Conservation (phyloP, 2,329 filamentous ascomycete species). For the Aspergillus spinulosporus region DNA sequence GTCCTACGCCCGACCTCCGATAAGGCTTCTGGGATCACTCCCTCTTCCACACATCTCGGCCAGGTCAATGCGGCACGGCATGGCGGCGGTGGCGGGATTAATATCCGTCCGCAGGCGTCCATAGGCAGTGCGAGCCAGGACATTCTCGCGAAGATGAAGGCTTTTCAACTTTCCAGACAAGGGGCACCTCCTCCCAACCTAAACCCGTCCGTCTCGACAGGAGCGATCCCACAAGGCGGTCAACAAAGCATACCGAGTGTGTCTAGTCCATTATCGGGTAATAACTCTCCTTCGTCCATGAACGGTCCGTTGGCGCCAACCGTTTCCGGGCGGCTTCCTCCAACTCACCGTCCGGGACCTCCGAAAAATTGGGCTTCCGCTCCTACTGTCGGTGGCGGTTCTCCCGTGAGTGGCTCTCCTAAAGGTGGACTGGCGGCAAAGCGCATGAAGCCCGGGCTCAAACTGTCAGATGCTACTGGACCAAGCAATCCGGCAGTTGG, state of each 20-base stretch:
- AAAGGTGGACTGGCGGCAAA: conserved; percentile 51
- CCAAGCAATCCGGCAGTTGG: conserved; percentile 48
- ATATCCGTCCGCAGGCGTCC: conserved; percentile 32
- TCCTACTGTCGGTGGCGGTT: conserved; percentile 21
- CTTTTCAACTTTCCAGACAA: conserved; percentile 66
- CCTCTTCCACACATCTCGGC: conserved; percentile 82
- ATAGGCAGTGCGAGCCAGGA: conserved; percentile 53
- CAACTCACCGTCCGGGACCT: conserved; percentile 28
- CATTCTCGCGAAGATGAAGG: conserved; percentile 68
- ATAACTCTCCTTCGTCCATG: conserved; percentile 19
- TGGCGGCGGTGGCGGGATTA: conserved; percentile 26
- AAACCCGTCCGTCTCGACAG: conserved; percentile 37
- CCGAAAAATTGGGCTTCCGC: conserved; percentile 37
- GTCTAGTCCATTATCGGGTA: conserved; percentile 15
- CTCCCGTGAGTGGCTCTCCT: conserved; percentile 41
- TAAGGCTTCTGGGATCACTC: conserved; percentile 58
- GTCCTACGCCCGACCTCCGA: conserved; percentile 30
- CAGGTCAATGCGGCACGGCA: conserved; percentile 69
- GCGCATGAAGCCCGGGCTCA: conserved; percentile 49
- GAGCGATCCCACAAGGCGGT: conserved; percentile 29
- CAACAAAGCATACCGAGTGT: conserved; percentile 5
- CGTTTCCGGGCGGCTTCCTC: conserved; percentile 32
- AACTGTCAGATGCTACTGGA: conserved; percentile 51
- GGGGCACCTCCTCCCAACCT: conserved; percentile 50
- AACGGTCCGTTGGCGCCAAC: conserved; percentile 34